Conservation (phyloP, 2,329 filamentous ascomycete species). For the Trichoderma sp. region DNA sequence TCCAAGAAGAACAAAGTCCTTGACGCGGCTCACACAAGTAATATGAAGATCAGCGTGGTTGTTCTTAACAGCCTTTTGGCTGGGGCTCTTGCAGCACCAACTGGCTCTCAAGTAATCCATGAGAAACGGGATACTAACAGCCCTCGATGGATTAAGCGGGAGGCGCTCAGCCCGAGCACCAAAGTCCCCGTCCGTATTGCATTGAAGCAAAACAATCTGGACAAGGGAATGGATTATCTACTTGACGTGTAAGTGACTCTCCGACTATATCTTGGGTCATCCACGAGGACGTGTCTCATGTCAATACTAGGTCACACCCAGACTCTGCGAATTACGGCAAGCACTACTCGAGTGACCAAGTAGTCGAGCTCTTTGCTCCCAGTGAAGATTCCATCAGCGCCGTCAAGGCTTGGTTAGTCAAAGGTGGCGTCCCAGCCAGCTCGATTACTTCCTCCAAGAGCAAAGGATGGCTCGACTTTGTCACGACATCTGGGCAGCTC, state of each 20-base stretch:
- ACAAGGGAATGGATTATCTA: slow-evolving; percentile 47
- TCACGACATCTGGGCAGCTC: slow-evolving; percentile 55
- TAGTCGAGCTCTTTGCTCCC: slow-evolving; percentile 48
- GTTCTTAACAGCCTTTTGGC: slow-evolving; percentile 29
- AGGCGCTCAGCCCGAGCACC: slow-evolving; percentile 26
- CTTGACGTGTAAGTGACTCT: slow-evolving; percentile 38
- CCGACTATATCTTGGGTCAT: neutral
- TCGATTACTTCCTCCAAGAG: slow-evolving; percentile 53
- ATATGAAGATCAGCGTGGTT: slow-evolving; percentile 29
- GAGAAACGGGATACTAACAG: slow-evolving; percentile 33
- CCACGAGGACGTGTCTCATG: neutral
- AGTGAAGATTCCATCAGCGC: slow-evolving; percentile 48
- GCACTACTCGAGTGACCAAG: slow-evolving; percentile 48
- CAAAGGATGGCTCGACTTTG: slow-evolving; percentile 56
- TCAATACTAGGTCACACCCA: slow-evolving; percentile 40
- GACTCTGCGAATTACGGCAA: slow-evolving; percentile 48
- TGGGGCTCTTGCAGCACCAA: slow-evolving; percentile 27
- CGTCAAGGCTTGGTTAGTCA: slow-evolving; percentile 56
- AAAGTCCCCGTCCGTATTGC: slow-evolving; percentile 46
- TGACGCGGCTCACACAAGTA: neutral
- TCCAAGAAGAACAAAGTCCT: neutral
- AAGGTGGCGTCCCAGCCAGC: slow-evolving; percentile 50
- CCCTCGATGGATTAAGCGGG: slow-evolving; percentile 33
- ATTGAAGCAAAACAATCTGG: slow-evolving; percentile 49
- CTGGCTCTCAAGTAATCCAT: slow-evolving; percentile 36